These are phyloP conservation scores for Medicago ruthenica DNA, from an alignment of 306 rosid species.

Conservation along the genomic window DNA sequence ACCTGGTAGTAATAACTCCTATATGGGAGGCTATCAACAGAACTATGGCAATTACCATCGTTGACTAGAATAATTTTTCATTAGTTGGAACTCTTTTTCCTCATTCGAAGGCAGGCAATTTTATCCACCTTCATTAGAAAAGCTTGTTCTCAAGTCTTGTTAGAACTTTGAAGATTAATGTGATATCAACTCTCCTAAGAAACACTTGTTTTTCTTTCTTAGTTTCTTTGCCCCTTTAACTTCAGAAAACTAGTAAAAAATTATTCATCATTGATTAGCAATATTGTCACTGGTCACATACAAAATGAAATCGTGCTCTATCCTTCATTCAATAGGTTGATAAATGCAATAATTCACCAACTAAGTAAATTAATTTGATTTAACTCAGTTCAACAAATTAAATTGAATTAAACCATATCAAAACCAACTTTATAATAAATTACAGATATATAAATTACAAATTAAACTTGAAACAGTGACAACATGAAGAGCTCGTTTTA, in stretches of 20 bases:
- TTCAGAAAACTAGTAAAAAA: background rate
- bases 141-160: slow-evolving; percentile 2
- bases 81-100: slow-evolving; percentile 1
- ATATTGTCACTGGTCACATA: background rate
- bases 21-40: slow-evolving; percentile 64
- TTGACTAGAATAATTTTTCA: slow-evolving; percentile 14
- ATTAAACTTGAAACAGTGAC: too few species aligned
- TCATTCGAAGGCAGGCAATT: background rate
- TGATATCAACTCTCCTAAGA: background rate
- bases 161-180: slow-evolving; percentile 29
- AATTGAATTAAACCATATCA: too few species aligned
- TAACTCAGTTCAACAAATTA: too few species aligned
- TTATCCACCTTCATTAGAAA: slow-evolving; percentile 22
- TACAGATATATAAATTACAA: too few species aligned
- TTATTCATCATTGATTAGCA: background rate
- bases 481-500: too few species aligned
- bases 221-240: background rate
- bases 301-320: background rate
- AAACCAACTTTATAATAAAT: too few species aligned
- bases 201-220: background rate
- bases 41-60: slow-evolving; percentile 50
- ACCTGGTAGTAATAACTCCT: slow-evolving; percentile 52
- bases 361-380: too few species aligned
- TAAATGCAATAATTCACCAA: too few species aligned
- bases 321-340: too few species aligned